Percentiles rank a stretch among this genome's conserved stretches.
These are phyloP conservation scores for Penicillium sp. DNA, from an alignment of 2,329 filamentous ascomycete genomes.

Conservation along the genomic window DNA sequence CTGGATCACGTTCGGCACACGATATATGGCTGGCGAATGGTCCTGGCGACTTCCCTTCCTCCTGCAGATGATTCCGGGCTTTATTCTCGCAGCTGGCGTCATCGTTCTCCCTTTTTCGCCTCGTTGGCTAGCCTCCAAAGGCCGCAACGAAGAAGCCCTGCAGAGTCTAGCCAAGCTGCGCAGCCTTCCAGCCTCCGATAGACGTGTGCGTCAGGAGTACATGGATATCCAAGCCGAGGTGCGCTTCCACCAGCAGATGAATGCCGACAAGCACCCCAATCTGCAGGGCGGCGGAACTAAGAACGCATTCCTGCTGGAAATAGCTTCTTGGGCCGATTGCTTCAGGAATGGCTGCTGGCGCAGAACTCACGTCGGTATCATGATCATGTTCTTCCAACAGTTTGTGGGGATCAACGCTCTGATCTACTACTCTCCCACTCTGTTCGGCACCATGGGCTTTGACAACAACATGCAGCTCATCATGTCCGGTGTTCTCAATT, in stretches of 20 bases:
- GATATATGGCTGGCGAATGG: conserved; percentile 45
- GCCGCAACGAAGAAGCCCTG: conserved; percentile 48
- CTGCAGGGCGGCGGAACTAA: conserved; percentile 32
- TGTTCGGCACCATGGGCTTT: conserved; percentile 52
- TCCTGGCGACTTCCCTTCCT: conserved; percentile 48
- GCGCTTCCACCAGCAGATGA: conserved; percentile 48
- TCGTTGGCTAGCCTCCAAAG: conserved; percentile 50
- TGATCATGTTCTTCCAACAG: conserved; percentile 57
- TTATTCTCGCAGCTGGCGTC: conserved; percentile 37
- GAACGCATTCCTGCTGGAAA: conserved; percentile 44
- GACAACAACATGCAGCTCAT: conserved; percentile 47
- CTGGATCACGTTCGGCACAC: conserved; percentile 44
- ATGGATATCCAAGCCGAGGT: conserved; percentile 52
- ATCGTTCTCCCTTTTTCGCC: conserved; percentile 53
- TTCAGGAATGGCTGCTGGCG: conserved; percentile 50
- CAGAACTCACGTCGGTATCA: conserved; percentile 49
- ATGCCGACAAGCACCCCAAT: conserved; percentile 38
- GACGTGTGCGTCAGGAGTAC: conserved; percentile 50
- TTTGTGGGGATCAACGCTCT: conserved; percentile 55
- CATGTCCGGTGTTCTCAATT: conserved; percentile 52
- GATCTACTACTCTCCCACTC: conserved; percentile 57
- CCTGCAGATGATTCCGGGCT: conserved; percentile 44
- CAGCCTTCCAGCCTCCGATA: conserved; percentile 47
- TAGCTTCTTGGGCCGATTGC: conserved; percentile 49
- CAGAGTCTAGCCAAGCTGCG: conserved; percentile 48